Evolutionary conservation across 345 rosid species (phyloP), one percentile per base, ranked within the genome.

Genomic region (Eucalyptus virginea): DNA sequence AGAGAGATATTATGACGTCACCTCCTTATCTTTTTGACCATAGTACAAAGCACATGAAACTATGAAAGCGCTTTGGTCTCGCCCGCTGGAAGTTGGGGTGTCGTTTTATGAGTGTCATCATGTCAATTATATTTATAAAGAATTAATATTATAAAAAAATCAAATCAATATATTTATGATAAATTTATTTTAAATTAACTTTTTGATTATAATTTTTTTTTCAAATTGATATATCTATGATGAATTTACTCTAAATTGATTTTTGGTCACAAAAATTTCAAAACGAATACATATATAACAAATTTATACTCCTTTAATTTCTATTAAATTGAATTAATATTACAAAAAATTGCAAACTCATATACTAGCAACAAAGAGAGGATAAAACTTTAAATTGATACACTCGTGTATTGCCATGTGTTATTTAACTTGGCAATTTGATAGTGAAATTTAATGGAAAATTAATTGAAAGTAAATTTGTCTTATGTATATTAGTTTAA

Each of bases 151-250:
- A 52, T 52, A 52, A 52, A 8, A 51, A 52, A 52, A 8, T 8
- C 8, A 52, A 52, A 52, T 52, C 2, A 5, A 52, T 21, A 0
- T 19, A 52, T 52, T 52, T 52, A 52, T 4, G 5, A 52, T 52
- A 4, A 4, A 52, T 0, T 52, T 52, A 7, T 8, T 52, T 52
- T 19, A 21, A 52, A 52, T 52, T 52, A 52, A n/a, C n/a, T n/a
- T n/a, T n/a, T n/a, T n/a, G n/a, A n/a, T n/a, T n/a, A n/a, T n/a
- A n/a, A n/a, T n/a, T n/a, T n/a, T n/a, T n/a, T n/a, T n/a, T n/a
- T n/a, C n/a, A n/a, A n/a, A n/a, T n/a, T n/a, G n/a, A 2, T 21
- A 52, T 52, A 52, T 2, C 2, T 2, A 8, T 1, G 2, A 1
- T 52, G 58, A 52, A 21, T 52, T 21, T 21, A 52, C 26, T 8